Conservation (phyloP, 495 filamentous ascomycete genomes). For the Halenospora varia region DNA sequence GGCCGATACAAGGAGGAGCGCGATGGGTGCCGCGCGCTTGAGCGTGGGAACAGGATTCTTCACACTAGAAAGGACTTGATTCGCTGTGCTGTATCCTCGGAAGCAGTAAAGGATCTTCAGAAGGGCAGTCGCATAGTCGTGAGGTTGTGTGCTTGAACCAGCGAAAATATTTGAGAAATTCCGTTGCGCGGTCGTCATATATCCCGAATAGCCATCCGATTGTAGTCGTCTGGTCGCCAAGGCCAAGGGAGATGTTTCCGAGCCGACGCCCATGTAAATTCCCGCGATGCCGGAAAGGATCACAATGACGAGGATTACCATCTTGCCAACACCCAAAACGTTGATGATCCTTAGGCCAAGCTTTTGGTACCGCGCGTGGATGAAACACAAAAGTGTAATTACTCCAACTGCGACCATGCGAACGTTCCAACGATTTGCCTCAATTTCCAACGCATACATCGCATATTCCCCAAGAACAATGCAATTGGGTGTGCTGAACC, state of each 20-base stretch:
- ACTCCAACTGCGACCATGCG: slow-evolving; percentile 57
- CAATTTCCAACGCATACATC: slow-evolving; percentile 52
- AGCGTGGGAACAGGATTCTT: slow-evolving; percentile 57
- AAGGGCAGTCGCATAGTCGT: slow-evolving; percentile 45
- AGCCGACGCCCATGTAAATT: slow-evolving; percentile 28
- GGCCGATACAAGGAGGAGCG: slow-evolving; percentile 50
- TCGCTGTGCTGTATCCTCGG: slow-evolving; percentile 42
- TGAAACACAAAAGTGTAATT: slow-evolving; percentile 49
- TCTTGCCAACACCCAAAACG: slow-evolving; percentile 60
- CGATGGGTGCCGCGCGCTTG: slow-evolving; percentile 56
- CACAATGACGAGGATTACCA: slow-evolving; percentile 59
- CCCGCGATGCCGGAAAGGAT: slow-evolving; percentile 57
- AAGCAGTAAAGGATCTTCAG: slow-evolving; percentile 48
- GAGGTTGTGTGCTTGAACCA: slow-evolving; percentile 36
- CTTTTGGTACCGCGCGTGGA: slow-evolving; percentile 56
- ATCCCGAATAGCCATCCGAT: slow-evolving; percentile 13
- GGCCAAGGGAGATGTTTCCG: slow-evolving; percentile 17
- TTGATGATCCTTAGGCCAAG: slow-evolving; percentile 62
- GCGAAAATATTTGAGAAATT: slow-evolving; percentile 33
- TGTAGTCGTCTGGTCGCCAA: slow-evolving; percentile 6
- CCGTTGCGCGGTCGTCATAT: slow-evolving; percentile 29
- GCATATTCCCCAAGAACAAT: slow-evolving; percentile 66
- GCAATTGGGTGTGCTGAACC: slow-evolving; percentile 54
- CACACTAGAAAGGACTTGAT: slow-evolving; percentile 54
- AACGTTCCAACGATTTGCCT: slow-evolving; percentile 55